These are phyloP conservation scores for Thalassiosira profunda DNA, from an alignment of 108 stramenopile species.

Conservation along the genomic window DNA sequence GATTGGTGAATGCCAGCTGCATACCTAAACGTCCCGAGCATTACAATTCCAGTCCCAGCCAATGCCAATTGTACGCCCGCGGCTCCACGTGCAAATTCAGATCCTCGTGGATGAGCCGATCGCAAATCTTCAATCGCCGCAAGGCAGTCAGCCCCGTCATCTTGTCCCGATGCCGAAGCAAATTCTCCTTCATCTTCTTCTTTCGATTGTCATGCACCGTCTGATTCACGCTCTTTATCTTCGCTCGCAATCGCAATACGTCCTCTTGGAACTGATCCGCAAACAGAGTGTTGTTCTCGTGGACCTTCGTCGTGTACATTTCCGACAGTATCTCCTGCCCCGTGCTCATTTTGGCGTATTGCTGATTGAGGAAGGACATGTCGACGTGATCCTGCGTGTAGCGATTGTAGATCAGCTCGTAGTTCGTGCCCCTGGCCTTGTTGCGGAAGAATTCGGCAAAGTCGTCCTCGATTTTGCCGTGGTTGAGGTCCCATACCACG, in stretches of 20 bases:
- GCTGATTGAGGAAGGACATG: constrained; percentile 51
- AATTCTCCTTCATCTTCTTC: constrained; percentile 51
- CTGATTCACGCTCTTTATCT: constrained; percentile 49
- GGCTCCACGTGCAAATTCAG: constrained; percentile 46
- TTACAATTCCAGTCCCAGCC: constrained; percentile 33
- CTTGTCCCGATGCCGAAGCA: constrained; percentile 24
- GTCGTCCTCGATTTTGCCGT: constrained; percentile 50
- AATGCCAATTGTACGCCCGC: constrained; percentile 22
- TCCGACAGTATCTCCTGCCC: constrained; percentile 39
- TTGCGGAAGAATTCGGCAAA: constrained; percentile 43
- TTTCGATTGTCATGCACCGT: constrained; percentile 52
- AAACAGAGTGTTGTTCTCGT: constrained; percentile 40
- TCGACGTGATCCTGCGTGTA: constrained; percentile 13
- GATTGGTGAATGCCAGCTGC: too few relatives aligned
- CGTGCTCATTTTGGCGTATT: constrained; percentile 49
- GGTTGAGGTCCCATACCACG: constrained; percentile 51
- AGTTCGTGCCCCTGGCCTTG: constrained; percentile 46
- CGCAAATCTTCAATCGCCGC: constrained; percentile 37
- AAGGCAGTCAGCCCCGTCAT: constrained; percentile 32
- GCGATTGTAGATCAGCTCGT: constrained; percentile 49
- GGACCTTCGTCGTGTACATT: constrained; percentile 45
- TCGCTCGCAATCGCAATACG: constrained; percentile 24
- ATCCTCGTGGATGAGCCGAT: constrained; percentile 38
- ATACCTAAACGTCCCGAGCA: too few relatives aligned
- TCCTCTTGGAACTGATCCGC: constrained; percentile 26